Evolutionary conservation across 371 early-diverging fungal species (phyloP).

Genomic region (Rhizomucor pusillus): DNA sequence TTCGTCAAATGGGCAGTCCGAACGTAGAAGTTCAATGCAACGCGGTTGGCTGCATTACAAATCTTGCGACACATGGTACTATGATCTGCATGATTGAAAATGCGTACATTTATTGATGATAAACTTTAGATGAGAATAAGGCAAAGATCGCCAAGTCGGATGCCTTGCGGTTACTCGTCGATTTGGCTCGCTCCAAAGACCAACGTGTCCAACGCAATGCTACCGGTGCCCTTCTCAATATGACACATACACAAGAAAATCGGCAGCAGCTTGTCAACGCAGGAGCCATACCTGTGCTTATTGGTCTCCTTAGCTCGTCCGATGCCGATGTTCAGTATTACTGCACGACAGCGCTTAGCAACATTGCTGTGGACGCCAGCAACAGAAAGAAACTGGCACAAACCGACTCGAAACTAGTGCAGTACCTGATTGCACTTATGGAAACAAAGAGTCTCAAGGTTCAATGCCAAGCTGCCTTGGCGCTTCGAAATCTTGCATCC

Average conservation of each 20-base stretch:
- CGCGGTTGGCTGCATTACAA: conserved; percentile 96
- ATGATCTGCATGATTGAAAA: not conserved
- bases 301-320: conserved; percentile 72
- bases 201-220: conserved; percentile 91
- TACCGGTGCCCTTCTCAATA: conserved; percentile 90
- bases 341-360: conserved; percentile 87
- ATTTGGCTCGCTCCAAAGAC: conserved; percentile 82
- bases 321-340: conserved; percentile 91
- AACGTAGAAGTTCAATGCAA: conserved; percentile 93
- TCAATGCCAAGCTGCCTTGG: conserved; percentile 88
- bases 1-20: conserved; percentile 83
- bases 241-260: conserved; percentile 92
- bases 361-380: conserved; percentile 85
- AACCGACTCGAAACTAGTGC: conserved; percentile 75
- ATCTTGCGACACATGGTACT: conserved; percentile 84
- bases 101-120: not conserved
- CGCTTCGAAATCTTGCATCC: conserved; percentile 88
- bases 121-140: conserved; percentile 79
- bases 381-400: conserved; percentile 76
- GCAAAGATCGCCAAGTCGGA: conserved; percentile 84
- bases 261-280: conserved; percentile 84
- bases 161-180: conserved; percentile 73
- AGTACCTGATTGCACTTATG: conserved; percentile 76
- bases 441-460: conserved; percentile 80
- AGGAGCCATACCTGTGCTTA: conserved; percentile 84